These are phyloP conservation scores for Blastomyces gilchristii DNA, from an alignment of 2,329 filamentous ascomycete species.

Conservation along the genomic window DNA sequence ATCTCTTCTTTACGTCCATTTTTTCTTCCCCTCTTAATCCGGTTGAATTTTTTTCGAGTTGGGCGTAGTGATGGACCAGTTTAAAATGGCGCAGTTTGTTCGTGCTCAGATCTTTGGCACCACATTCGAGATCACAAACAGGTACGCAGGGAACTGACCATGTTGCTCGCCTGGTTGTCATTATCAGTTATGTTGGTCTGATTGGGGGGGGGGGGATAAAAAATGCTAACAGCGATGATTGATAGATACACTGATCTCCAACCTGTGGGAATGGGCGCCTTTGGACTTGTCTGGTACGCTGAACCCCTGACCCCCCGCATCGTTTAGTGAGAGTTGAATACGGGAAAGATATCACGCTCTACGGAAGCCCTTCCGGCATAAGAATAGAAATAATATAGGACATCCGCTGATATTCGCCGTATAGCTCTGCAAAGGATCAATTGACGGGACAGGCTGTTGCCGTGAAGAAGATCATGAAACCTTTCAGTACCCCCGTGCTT, in stretches of 20 bases:
- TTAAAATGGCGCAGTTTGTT: constrained; percentile 98
- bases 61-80: constrained; percentile 19
- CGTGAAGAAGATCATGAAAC: constrained; percentile 99
- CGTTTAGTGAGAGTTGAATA: neutral
- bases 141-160: constrained; percentile 46
- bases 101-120: constrained; percentile 99
- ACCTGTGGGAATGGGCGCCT: constrained; percentile 97
- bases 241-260: constrained; percentile 90
- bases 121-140: constrained; percentile 98
- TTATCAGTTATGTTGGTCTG: neutral
- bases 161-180: neutral
- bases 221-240: neutral
- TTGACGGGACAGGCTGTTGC: constrained; percentile 94
- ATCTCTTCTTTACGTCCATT: neutral
- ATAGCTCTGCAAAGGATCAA: constrained; percentile 91
- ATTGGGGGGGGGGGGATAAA: too few relatives aligned
- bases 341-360: neutral
- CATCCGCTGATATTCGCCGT: constrained; percentile 10
- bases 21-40: neutral
- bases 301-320: neutral
- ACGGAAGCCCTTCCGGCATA: neutral
- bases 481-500: constrained; percentile 96
- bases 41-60: neutral
- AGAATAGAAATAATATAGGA: neutral
- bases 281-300: constrained; percentile 88